Evolutionary conservation across 495 filamentous ascomycete species (phyloP).

Genomic region (Aspergillus egyptiacus): DNA sequence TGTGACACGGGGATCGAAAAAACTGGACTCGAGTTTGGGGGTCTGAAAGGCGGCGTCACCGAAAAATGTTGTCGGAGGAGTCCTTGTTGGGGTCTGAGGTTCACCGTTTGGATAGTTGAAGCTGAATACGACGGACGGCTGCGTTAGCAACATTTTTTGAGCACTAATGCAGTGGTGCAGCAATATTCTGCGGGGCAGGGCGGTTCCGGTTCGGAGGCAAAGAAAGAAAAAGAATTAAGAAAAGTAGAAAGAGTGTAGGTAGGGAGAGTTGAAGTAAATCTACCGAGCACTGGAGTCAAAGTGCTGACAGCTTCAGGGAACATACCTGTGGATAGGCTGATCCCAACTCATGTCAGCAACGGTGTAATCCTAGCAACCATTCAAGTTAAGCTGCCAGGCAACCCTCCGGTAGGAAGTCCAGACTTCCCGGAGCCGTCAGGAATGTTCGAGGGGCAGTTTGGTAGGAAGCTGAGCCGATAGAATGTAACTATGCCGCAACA

Average conservation of each 20-base stretch:
- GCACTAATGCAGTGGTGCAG: background rate
- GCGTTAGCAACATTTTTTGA: slow-evolving; percentile 34
- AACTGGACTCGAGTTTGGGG: slow-evolving; percentile 54
- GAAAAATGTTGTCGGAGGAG: slow-evolving; percentile 59
- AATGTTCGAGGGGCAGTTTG: slow-evolving; percentile 29
- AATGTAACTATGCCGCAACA: slow-evolving; percentile 24
- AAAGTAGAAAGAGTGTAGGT: background rate
- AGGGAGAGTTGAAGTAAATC: slow-evolving; percentile 16
- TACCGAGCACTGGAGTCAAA: slow-evolving; percentile 14
- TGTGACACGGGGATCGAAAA: slow-evolving; percentile 46
- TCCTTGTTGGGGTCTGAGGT: slow-evolving; percentile 71
- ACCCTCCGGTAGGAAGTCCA: slow-evolving; percentile 24
- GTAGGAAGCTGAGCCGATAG: slow-evolving; percentile 23
- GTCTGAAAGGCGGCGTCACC: slow-evolving; percentile 61
- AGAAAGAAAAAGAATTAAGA: background rate
- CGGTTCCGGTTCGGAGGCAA: background rate
- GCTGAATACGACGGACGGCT: slow-evolving; percentile 44
- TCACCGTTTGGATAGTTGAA: slow-evolving; percentile 74
- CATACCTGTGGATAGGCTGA: slow-evolving; percentile 66
- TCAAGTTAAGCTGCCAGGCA: slow-evolving; percentile 37
- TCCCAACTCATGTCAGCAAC: slow-evolving; percentile 68
- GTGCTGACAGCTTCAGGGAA: slow-evolving; percentile 16
- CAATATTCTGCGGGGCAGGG: background rate
- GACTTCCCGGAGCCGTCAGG: slow-evolving; percentile 23
- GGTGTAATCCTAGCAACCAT: slow-evolving; percentile 39